Base-by-base conservation (phyloP, 2,329 filamentous ascomycete species). In the Aspergillus sp. region DNA sequence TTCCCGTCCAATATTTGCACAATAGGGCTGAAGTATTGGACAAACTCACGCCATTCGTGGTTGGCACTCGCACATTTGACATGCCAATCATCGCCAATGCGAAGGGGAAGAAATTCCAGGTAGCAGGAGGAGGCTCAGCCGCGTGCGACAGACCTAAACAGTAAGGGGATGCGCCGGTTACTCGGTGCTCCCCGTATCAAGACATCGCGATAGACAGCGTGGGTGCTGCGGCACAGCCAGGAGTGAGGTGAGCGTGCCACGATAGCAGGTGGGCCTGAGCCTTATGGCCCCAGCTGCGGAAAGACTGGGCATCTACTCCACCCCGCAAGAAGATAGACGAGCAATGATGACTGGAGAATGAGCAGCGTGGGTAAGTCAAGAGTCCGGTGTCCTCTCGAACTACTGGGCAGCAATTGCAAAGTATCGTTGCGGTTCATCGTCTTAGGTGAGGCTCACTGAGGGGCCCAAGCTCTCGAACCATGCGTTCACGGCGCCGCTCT, bases 221-320 rank as follows among this genome's bases (percentile, higher is more conserved):
- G 34, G 34, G 15, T 41, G 34, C 34, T 41, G 34, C 34, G 34
- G 34, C 34, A 41, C 41, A 43, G 41, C 22, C n/a, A 41, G n/a
- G 30, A 56, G 48, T 48, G 19, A 28, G 45, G 54, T 22, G 19
- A 22, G n/a, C 28, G 48, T 60, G 51, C 57, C 57, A 47, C 52
- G 34, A 46, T 46, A 51, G 34, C 51, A 50, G 15, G 57, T 50
- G 52, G 34, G 34, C 31, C 45, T 30, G 46, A 23, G 52, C 52
- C 31, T 59, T 30, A 22, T 23, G 45, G 22, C 25, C 23, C 23
- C 15, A 53, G 13, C 3, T 50, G 45, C 45, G 30, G 4, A 17
- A 28, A 41, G 31, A 31, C 46, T 43, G 19, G 34, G 34, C 34
- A 41, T 41, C 11, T 41, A 41, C 34, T 41, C 34, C 34, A 41